phyloP scores from a whole-genome alignment of 768 basidiomycete genomes.

The Lactarius sanguifluus region DNA sequence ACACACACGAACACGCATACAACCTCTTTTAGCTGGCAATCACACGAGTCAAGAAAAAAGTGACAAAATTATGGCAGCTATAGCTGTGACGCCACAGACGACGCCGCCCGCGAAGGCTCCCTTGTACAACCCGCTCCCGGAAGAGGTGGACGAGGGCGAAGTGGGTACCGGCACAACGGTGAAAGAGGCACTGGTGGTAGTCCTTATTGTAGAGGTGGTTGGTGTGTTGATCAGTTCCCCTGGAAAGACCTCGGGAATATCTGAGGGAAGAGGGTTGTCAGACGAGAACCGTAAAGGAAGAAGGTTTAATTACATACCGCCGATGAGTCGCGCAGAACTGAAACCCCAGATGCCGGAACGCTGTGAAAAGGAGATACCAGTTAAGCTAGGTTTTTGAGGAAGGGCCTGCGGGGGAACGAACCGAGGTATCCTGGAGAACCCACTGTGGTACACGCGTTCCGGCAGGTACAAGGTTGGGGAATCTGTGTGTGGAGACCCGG shows the following conservation, averaged over 20 bases:
- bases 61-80: no score
- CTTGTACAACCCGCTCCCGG: no score
- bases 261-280: not conserved
- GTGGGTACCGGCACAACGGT: no score
- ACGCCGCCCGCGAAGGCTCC: no score
- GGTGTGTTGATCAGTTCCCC: not conserved
- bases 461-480: constrained; percentile 12
- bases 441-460: constrained; percentile 19
- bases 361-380: not conserved
- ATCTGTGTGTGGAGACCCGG: not conserved
- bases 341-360: not conserved
- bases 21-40: no score
- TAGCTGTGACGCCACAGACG: no score
- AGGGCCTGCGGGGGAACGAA: not conserved
- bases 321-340: not conserved
- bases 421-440: constrained; percentile 14
- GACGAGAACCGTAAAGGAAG: no score
- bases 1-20: no score
- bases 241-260: not conserved
- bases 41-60: no score
- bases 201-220: no score
- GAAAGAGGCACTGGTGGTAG: no score
- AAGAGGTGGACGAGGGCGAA: not conserved
- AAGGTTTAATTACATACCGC: constrained; percentile 2
- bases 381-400: not conserved